These are phyloP conservation scores for Chalara sp. DNA, from an alignment of 2,329 filamentous ascomycete genomes.

Conservation along the genomic window DNA sequence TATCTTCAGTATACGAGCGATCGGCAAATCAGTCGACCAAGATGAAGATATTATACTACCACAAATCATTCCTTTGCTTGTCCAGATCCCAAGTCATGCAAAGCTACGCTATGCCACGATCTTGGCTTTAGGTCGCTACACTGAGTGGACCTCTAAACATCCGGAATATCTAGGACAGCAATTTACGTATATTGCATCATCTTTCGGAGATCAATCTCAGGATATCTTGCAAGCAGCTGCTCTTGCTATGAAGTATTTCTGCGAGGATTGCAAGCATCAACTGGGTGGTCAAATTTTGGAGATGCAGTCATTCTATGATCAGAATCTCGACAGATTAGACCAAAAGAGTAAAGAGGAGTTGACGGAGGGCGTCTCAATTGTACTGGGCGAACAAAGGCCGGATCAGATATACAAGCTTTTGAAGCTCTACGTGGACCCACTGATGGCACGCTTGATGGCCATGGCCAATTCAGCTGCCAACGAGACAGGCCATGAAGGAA, in stretches of 20 bases:
- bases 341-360: constrained; percentile 88
- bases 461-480: constrained; percentile 82
- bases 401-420: constrained; percentile 77
- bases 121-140: constrained; percentile 94
- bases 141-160: constrained; percentile 94
- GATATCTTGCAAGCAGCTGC: constrained; percentile 90
- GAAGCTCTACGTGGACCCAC: constrained; percentile 88
- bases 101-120: constrained; percentile 98
- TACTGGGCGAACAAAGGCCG: constrained; percentile 79
- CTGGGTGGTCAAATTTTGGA: constrained; percentile 78
- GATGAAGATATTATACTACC: constrained; percentile 84
- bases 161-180: constrained; percentile 88
- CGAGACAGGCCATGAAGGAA: constrained; percentile 54
- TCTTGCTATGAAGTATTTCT: constrained; percentile 94
- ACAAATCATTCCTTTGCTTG: constrained; percentile 86
- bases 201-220: constrained; percentile 80
- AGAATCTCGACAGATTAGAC: constrained; percentile 79
- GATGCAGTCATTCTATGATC: constrained; percentile 87
- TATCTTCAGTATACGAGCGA: constrained; percentile 88
- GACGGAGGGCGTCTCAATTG: constrained; percentile 88
- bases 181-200: constrained; percentile 90
- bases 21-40: constrained; percentile 91
- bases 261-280: constrained; percentile 84
- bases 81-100: constrained; percentile 91
- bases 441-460: constrained; percentile 76